These are phyloP conservation scores for Colletotrichum sp. DNA, from an alignment of 2,329 filamentous ascomycete genomes.

Conservation along the genomic window DNA sequence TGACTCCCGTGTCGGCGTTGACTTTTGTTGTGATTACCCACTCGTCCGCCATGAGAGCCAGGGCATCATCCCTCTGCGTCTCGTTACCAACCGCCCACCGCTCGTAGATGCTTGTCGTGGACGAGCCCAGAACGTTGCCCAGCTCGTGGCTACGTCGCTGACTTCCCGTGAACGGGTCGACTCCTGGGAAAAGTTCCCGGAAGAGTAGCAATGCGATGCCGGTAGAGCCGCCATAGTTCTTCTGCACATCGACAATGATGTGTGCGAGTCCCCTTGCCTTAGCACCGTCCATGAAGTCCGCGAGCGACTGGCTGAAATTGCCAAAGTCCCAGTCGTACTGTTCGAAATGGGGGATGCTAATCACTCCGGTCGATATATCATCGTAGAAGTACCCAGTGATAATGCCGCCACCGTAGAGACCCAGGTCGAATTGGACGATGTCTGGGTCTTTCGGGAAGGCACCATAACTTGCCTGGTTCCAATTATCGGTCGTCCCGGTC, in stretches of 20 bases:
- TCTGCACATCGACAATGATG: neutral
- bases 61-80: neutral
- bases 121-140: neutral
- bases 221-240: constrained; percentile 5
- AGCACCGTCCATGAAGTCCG: neutral
- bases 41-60: neutral
- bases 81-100: neutral
- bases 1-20: neutral
- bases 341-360: constrained; percentile 11
- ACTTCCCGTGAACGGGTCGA: neutral
- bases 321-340: neutral
- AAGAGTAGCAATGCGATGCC: neutral
- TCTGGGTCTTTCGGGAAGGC: neutral
- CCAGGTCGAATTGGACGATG: neutral
- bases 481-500: neutral
- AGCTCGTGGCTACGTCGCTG: neutral
- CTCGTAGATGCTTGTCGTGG: neutral
- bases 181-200: neutral
- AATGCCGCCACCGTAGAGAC: neutral
- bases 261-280: neutral
- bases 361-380: constrained; percentile 5
- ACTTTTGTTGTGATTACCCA: neutral
- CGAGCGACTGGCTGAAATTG: neutral
- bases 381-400: constrained; percentile 9
- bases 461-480: neutral